Conservation (phyloP, 2,329 filamentous ascomycete species). For the Curvularia hawaiiensis region DNA sequence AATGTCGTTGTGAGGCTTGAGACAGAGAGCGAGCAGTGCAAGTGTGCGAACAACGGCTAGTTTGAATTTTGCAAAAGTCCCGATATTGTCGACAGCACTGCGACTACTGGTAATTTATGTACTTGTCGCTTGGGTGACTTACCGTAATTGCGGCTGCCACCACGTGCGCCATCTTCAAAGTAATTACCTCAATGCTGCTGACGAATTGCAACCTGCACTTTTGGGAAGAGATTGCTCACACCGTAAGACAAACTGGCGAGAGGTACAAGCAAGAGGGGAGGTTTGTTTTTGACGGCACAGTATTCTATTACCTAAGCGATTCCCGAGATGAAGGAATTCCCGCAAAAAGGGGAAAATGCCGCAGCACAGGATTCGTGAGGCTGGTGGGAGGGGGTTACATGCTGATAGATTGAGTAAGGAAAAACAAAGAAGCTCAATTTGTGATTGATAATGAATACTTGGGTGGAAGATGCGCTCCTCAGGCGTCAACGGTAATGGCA, state of each 20-base stretch:
- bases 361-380: neutral
- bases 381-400: neutral
- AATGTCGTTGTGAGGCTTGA: neutral
- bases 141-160: neutral
- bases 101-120: neutral
- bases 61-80: neutral
- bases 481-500: neutral
- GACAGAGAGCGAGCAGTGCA: no score
- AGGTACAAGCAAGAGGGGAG: neutral
- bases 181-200: neutral
- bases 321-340: neutral
- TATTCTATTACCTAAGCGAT: slow-evolving; percentile 4
- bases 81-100: neutral
- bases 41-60: neutral
- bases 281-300: neutral
- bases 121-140: neutral
- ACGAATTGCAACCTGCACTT: neutral
- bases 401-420: neutral
- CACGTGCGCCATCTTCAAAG: neutral
- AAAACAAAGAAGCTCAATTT: neutral
- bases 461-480: neutral
- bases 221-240: neutral
- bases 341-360: slow-evolving; percentile 2
- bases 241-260: neutral
- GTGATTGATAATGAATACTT: neutral